These are phyloP conservation scores for Hypoxylon intermedium DNA, from an alignment of 495 filamentous ascomycete species.

Conservation along the genomic window DNA sequence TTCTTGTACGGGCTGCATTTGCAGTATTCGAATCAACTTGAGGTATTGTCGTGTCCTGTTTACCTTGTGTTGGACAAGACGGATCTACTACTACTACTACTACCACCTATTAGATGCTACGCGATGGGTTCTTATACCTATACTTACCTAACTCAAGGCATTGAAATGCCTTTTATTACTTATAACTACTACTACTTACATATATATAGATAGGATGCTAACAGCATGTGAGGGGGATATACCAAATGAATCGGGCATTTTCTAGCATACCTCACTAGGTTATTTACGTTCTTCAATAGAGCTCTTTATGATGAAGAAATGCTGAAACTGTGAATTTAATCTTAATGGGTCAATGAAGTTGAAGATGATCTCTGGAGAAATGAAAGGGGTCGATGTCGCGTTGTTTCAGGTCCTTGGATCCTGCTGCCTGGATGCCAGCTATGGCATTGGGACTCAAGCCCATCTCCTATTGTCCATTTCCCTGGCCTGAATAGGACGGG, in stretches of 20 bases:
- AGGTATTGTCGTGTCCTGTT: background rate
- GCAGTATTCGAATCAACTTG: conserved; percentile 21
- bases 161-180: background rate
- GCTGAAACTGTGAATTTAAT: background rate
- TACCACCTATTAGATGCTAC: background rate
- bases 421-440: no score
- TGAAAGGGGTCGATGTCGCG: no score
- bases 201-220: conserved; percentile 31
- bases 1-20: conserved; percentile 21
- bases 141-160: background rate
- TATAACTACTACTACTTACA: conserved; percentile 4
- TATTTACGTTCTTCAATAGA: conserved; percentile 13
- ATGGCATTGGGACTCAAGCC: no score
- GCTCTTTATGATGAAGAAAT: conserved; percentile 4
- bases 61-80: background rate
- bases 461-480: no score
- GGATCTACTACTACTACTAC: no score
- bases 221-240: conserved; percentile 34
- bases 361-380: no score
- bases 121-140: conserved; percentile 13
- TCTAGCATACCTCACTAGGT: conserved; percentile 8
- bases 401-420: no score
- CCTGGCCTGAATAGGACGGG: background rate
- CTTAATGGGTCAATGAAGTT: no score
- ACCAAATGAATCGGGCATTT: conserved; percentile 26